Evolutionary conservation across 2,329 filamentous ascomycete genomes (phyloP), one percentile per base, ranked within the genome.

Genomic region (Thielaviopsis cerberus): DNA sequence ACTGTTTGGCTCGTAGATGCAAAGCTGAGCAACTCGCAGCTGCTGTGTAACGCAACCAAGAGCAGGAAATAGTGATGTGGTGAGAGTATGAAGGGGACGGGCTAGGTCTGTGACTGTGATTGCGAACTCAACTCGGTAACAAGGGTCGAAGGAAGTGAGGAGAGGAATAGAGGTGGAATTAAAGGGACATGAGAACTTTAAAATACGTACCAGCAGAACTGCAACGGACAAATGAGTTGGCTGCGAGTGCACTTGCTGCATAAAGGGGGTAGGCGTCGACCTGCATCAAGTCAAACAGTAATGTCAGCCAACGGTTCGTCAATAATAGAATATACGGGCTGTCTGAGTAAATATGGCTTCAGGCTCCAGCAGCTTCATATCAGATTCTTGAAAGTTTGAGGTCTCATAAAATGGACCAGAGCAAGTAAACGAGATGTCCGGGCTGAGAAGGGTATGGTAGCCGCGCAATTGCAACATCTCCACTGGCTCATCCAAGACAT

Each of bases 191-290:
- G 27, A 11, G 27, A 11, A 30, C 54, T 20, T 54, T 61, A 57
- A 55, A 61, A 48, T 7, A 69, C 76, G 70, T 65, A 78, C 76
- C 76, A 61, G 85, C 89, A 72, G 94, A 92, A 22, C 77, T 74
- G 62, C 83, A 88, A 57, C 90, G 78, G 59, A 85, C 79, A 67
- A 92, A 87, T 53, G 83, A 85, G 65, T 94, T 92, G 51, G 88
- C 88, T 13, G 89, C 88, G 68, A 95, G 75, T 3, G 88, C 88
- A 59, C 78, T 82, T 53, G 86, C 86, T 25, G 85, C 85, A 67
- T 86, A 88, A 25, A 80, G 69, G 57, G 85, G 83, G 69, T 90
- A 90, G 23, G 85, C 83, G 67, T 88, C 86, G 63, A 87, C 84
- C 70, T 80, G 64, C 26, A 72, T 59, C 7, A 23, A 53, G 30